These are phyloP conservation scores for Antrodiella citrinella DNA, from an alignment of 768 basidiomycete species.

Conservation along the genomic window DNA sequence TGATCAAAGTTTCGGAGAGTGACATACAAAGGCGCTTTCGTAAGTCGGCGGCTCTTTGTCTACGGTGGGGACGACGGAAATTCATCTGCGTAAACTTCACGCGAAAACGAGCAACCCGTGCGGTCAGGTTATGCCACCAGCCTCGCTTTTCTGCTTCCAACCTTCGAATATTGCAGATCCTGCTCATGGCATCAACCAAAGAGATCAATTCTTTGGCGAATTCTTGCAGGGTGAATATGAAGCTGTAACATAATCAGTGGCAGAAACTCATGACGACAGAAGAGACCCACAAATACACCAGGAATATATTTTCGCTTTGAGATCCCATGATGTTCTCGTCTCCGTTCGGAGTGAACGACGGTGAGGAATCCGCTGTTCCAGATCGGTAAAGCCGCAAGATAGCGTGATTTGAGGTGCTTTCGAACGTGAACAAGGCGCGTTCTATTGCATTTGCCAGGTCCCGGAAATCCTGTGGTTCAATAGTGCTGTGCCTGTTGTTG, in stretches of 20 bases:
- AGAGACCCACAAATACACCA: slow-evolving; percentile 79
- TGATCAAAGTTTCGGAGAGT: background rate
- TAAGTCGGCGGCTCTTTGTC: slow-evolving; percentile 10
- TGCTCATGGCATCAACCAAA: slow-evolving; percentile 76
- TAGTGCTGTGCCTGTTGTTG: slow-evolving; percentile 24
- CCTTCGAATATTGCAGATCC: slow-evolving; percentile 65
- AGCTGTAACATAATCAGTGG: slow-evolving; percentile 39
- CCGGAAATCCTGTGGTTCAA: slow-evolving; percentile 53
- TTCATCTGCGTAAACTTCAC: background rate
- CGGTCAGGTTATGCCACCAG: slow-evolving; percentile 29
- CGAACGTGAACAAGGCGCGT: slow-evolving; percentile 62
- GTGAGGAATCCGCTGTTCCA: slow-evolving; percentile 23
- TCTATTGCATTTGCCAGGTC: slow-evolving; percentile 60
- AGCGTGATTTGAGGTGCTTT: slow-evolving; percentile 78
- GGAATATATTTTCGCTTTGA: slow-evolving; percentile 78
- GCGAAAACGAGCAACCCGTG: slow-evolving; percentile 9
- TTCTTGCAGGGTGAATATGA: slow-evolving; percentile 94
- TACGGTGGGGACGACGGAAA: background rate
- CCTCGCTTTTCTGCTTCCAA: slow-evolving; percentile 26
- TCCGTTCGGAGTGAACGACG: slow-evolving; percentile 17
- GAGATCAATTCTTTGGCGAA: slow-evolving; percentile 79
- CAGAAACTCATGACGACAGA: background rate
- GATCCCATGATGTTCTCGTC: slow-evolving; percentile 33
- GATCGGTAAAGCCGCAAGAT: slow-evolving; percentile 58
- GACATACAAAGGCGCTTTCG: slow-evolving; percentile 22